phyloP scores from a whole-genome alignment of 2,329 filamentous ascomycete genomes.

The Trichoderma harzianum region DNA sequence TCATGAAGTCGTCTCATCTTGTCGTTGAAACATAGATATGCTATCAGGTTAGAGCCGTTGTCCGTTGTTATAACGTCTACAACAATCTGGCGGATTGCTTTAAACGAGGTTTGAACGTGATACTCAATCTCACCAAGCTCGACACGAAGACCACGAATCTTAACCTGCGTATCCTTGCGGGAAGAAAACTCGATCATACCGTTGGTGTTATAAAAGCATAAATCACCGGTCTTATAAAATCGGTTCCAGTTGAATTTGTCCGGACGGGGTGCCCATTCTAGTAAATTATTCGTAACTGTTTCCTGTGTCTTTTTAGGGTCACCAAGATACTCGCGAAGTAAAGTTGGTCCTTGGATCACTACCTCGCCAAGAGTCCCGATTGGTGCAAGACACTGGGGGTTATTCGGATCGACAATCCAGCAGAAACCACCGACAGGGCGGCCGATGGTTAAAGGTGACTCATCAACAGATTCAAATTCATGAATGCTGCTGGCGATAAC shows the following conservation, averaged over 20 bases:
- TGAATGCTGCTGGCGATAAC: constrained; percentile 7
- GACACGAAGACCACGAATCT: not conserved
- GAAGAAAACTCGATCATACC: constrained; percentile 12
- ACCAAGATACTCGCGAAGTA: constrained; percentile 15
- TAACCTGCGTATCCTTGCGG: not conserved
- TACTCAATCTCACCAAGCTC: constrained; percentile 17
- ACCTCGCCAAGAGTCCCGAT: constrained; percentile 17
- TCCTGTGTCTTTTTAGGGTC: constrained; percentile 7
- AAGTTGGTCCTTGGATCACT: constrained; percentile 14
- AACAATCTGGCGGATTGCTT: constrained; percentile 1
- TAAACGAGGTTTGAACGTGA: not conserved
- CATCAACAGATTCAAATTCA: constrained; percentile 4
- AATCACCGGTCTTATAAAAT: constrained; percentile 15
- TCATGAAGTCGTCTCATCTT: not conserved
- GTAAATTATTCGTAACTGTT: not conserved
- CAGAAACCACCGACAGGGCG: constrained; percentile 11
- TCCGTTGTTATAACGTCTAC: constrained; percentile 1
- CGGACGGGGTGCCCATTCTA: constrained; percentile 3
- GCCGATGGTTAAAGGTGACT: constrained; percentile 9
- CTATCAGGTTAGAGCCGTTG: not conserved
- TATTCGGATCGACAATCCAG: constrained; percentile 15
- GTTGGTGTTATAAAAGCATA: constrained; percentile 5
- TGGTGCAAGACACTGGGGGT: constrained; percentile 10
- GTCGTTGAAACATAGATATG: constrained; percentile 13
- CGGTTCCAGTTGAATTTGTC: not conserved